Evolutionary conservation across 768 basidiomycete species (phyloP).

Genomic region (Mycena leptocephala): DNA sequence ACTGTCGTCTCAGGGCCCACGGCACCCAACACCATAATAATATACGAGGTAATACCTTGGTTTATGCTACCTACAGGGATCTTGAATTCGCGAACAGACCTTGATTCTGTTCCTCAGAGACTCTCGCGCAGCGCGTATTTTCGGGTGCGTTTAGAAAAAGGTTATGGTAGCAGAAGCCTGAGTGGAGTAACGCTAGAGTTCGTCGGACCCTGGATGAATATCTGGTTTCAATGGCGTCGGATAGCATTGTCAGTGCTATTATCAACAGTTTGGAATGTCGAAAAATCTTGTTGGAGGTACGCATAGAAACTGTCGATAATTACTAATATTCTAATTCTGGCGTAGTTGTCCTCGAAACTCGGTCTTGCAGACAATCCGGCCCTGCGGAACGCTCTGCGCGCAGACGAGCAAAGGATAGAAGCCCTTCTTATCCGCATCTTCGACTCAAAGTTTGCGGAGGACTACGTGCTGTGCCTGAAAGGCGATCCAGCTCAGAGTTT

Average conservation of each 20-base stretch:
- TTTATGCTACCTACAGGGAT: neutral
- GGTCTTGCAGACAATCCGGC: neutral
- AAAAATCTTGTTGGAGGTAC: conserved; percentile 12
- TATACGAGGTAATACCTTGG: neutral
- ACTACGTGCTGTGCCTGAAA: neutral
- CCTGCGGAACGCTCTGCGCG: neutral
- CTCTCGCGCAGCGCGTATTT: neutral
- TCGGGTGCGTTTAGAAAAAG: neutral
- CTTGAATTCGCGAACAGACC: neutral
- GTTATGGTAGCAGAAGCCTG: neutral
- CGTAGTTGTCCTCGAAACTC: neutral
- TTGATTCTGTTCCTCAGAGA: neutral
- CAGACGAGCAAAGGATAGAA: neutral
- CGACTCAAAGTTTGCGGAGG: neutral
- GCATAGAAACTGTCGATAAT: neutral
- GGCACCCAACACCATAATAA: neutral
- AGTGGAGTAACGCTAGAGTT: neutral
- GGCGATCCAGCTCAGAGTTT: neutral
- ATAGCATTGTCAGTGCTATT: neutral
- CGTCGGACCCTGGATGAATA: neutral
- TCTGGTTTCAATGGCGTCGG: neutral
- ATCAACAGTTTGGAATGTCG: conserved; percentile 6
- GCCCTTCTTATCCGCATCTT: neutral
- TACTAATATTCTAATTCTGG: neutral
- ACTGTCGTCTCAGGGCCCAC: neutral